phyloP scores from a whole-genome alignment of 2,329 filamentous ascomycete species.

The Fusarium circinatum region DNA sequence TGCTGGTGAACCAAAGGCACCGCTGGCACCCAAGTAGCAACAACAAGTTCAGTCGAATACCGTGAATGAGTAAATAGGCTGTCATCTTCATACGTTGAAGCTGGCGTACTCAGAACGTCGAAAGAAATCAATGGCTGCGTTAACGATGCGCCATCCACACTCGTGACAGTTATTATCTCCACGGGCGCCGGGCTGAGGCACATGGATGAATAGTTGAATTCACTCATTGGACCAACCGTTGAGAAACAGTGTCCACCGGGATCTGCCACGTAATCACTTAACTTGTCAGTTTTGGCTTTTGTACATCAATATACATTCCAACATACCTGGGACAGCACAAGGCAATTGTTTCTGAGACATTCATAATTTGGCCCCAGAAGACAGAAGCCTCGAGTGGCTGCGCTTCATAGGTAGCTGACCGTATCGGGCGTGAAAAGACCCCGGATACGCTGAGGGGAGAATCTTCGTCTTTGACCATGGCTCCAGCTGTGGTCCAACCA shows the following conservation, averaged over 20 bases:
- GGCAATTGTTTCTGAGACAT: not conserved
- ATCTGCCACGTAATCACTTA: not conserved
- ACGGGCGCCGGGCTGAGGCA: not conserved
- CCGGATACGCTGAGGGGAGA: not conserved
- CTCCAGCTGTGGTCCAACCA: not conserved
- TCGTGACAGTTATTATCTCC: not conserved
- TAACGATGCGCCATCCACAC: not conserved
- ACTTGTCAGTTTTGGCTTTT: not conserved
- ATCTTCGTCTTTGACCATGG: not conserved
- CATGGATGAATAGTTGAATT: not conserved
- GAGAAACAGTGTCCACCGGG: not conserved
- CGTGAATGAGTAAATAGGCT: not conserved
- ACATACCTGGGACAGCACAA: slow-evolving; percentile 4
- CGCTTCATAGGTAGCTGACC: not conserved
- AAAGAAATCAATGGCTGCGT: not conserved
- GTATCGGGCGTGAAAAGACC: not conserved
- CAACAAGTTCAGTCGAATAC: not conserved
- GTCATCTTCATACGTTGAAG: not conserved
- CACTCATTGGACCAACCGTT: not conserved
- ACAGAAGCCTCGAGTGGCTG: not conserved
- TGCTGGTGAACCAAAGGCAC: not conserved
- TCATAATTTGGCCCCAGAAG: not conserved
- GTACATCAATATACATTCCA: accelerated
- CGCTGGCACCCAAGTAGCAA: slow-evolving; percentile 5
- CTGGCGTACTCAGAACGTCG: not conserved